phyloP scores from a whole-genome alignment of 305 asterid species.

The Withania somnifera region DNA sequence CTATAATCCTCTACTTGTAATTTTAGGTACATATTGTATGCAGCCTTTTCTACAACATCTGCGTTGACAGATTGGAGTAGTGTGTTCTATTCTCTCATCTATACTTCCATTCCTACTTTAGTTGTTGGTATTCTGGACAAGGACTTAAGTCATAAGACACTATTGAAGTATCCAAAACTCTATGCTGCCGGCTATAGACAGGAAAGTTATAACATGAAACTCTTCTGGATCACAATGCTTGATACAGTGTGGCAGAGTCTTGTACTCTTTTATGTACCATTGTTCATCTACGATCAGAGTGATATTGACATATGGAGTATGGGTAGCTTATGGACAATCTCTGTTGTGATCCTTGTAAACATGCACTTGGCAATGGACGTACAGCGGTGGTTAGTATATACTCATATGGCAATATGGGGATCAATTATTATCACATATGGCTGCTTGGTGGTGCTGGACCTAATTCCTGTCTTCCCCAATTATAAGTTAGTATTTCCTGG shows the following conservation, averaged over 20 bases:
- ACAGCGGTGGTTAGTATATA: slow-evolving; percentile 64
- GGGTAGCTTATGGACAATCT: slow-evolving; percentile 95
- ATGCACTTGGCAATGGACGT: slow-evolving; percentile 94
- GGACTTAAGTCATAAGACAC: slow-evolving; percentile 73
- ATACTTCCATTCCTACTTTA: slow-evolving; percentile 87
- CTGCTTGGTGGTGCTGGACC: slow-evolving; percentile 81
- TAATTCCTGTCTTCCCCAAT: slow-evolving; percentile 57
- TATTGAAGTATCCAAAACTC: slow-evolving; percentile 83
- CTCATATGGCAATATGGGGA: slow-evolving; percentile 90
- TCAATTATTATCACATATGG: slow-evolving; percentile 70
- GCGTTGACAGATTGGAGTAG: slow-evolving; percentile 97
- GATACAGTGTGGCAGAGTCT: slow-evolving; percentile 98
- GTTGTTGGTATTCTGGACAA: slow-evolving; percentile 94
- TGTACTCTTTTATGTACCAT: slow-evolving; percentile 78
- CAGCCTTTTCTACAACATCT: slow-evolving; percentile 88
- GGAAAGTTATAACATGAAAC: slow-evolving; percentile 81
- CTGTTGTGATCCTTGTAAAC: slow-evolving; percentile 82
- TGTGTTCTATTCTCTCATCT: slow-evolving; percentile 80
- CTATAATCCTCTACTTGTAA: neutral
- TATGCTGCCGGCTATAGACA: slow-evolving; percentile 82
- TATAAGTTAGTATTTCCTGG: slow-evolving; percentile 60
- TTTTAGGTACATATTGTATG: slow-evolving; percentile 66
- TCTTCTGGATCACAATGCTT: slow-evolving; percentile 88
- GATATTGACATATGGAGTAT: slow-evolving; percentile 90
- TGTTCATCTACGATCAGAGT: slow-evolving; percentile 58